Evolutionary conservation across 1,284 basidiomycete genomes (phyloP), one percentile per base, ranked within the genome.

Genomic region (Cryptococcus sp.): DNA sequence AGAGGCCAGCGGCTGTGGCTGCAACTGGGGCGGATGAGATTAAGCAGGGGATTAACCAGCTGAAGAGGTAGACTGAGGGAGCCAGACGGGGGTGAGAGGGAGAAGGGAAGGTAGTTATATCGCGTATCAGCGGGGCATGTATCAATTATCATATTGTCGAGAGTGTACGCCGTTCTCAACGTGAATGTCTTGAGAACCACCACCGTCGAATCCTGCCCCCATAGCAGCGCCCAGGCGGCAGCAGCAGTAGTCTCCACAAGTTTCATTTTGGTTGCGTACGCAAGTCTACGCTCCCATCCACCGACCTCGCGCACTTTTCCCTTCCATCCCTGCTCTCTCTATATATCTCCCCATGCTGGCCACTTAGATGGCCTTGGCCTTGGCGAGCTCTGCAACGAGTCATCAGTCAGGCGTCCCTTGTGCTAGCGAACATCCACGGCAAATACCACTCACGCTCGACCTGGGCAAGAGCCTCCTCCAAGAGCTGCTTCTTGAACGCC

Each of bases 401-500:
- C 8, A 39, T 51, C 38, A 53, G 39, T 37, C 13, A 43, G 16
- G 24, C 53, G 39, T n/a, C n/a, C n/a, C 23, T 53, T 45, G 15
- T 20, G 15, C 33, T 28, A 16, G 11, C 9, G 8, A 18, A 39
- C 2, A 16, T n/a, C n/a, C n/a, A 20, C 9, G 18, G 8, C 3
- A 28, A 21, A 40, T 46, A 24, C n/a, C n/a, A 87, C 91, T 79
- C 74, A 95, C 92, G 85, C 81, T 98, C 96, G 69, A 98, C 85
- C 80, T 98, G 92, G 52, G 84, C 80, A 61, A 98, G 82, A 62
- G 93, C 90, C 73, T 85, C 85, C 63, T 84, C 77, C 61, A 98
- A 82, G 71, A 98, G 87, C 56, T 96, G 91, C 79, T 86, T 89
- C 83, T 95, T 94, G 57, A 88, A 86, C 83, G 91, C 96, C 73